Evolutionary conservation across 441 rosid genomes (phyloP).

Genomic region (Croton setiger): DNA sequence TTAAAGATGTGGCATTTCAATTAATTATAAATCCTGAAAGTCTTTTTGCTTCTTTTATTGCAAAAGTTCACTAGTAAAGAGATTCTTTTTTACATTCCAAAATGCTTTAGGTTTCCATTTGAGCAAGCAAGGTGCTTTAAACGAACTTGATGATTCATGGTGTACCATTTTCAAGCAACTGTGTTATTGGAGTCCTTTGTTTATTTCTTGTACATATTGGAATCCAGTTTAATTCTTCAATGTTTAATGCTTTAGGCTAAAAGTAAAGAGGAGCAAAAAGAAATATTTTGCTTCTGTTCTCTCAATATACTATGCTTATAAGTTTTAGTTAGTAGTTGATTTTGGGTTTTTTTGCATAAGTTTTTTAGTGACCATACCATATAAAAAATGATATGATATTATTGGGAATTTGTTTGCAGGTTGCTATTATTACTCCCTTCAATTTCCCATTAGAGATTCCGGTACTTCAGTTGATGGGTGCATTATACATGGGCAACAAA

Average conservation of each 20-base stretch:
- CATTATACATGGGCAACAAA: constrained; percentile 98
- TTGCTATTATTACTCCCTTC: constrained; percentile 92
- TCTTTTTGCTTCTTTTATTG: background rate
- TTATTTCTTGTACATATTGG: background rate
- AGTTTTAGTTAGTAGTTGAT: too few relatives aligned
- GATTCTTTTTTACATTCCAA: background rate
- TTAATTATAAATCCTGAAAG: background rate
- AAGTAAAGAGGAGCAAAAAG: background rate
- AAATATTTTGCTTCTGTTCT: background rate
- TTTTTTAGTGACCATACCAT: constrained; percentile 7
- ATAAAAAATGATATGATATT: background rate
- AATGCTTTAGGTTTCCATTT: background rate
- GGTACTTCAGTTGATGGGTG: constrained; percentile 94
- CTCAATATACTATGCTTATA: background rate
- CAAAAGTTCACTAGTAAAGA: background rate
- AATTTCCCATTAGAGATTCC: constrained; percentile 99
- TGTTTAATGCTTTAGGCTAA: background rate
- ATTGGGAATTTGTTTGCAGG: constrained; percentile 41
- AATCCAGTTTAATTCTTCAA: background rate
- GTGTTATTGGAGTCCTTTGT: background rate
- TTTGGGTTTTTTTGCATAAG: background rate
- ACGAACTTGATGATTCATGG: background rate
- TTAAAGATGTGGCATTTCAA: background rate
- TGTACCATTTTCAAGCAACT: background rate
- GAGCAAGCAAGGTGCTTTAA: background rate